phyloP scores from a whole-genome alignment of 176 grass and related monocot genomes.

The Cocos nucifera region DNA sequence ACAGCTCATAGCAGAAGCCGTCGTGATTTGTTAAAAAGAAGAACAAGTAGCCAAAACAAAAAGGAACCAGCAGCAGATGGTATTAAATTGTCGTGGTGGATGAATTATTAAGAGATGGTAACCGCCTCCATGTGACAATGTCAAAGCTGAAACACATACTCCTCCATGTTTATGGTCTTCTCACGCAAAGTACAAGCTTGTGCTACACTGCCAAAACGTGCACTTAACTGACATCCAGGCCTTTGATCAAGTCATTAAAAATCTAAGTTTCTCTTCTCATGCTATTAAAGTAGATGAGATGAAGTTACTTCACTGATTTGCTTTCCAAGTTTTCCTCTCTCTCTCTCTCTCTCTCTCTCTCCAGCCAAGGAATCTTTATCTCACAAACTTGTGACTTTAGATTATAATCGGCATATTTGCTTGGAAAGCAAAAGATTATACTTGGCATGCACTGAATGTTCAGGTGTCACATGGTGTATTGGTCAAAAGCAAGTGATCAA shows the following conservation, averaged over 20 bases:
- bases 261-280: not conserved
- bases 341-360: not conserved
- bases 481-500: too few relatives aligned
- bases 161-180: constrained; percentile 15
- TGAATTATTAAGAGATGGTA: not conserved
- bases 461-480: too few relatives aligned
- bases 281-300: not conserved
- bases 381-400: too few relatives aligned
- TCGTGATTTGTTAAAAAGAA: too few relatives aligned
- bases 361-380: too few relatives aligned
- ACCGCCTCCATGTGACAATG: constrained; percentile 19
- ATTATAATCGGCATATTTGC: too few relatives aligned
- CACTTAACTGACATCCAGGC: constrained; percentile 23
- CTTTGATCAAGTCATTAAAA: constrained; percentile 20
- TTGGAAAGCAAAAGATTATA: too few relatives aligned
- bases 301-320: not conserved
- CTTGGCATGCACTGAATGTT: too few relatives aligned
- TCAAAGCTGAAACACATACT: constrained; percentile 17
- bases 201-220: constrained; percentile 1
- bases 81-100: too few relatives aligned
- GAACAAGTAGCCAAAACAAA: too few relatives aligned
- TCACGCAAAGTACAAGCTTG: constrained; percentile 14
- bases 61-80: too few relatives aligned
- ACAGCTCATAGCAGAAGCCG: too few relatives aligned
- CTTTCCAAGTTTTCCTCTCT: constrained; percentile 18